A percentile compares a stretch with the other conserved stretches of the same genome.
Conservation (phyloP, 2,329 filamentous ascomycete genomes). For the Magnaporthiopsis poae region DNA sequence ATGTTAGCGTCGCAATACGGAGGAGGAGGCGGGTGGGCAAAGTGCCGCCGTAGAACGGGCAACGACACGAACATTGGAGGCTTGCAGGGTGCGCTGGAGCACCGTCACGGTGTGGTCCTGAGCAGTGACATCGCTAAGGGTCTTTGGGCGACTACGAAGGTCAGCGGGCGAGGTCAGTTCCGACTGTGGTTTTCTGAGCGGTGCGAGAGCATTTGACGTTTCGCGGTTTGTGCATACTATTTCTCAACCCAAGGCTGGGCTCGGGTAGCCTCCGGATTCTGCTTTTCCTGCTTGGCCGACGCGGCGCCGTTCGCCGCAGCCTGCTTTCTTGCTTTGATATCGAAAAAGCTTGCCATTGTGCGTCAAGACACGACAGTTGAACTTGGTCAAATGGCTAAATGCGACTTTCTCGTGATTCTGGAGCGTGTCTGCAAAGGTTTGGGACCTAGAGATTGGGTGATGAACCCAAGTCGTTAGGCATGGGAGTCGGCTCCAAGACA, state of each 20-base stretch:
- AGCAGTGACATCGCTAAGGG: slow-evolving; percentile 84
- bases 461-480: background rate
- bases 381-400: background rate
- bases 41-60: background rate
- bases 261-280: slow-evolving; percentile 51
- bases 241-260: slow-evolving; percentile 97
- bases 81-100: slow-evolving; percentile 83
- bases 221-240: slow-evolving; percentile 57
- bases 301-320: slow-evolving; percentile 54
- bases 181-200: background rate
- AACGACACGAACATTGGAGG: slow-evolving; percentile 60
- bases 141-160: slow-evolving; percentile 69
- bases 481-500: background rate
- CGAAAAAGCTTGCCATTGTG: slow-evolving; percentile 83
- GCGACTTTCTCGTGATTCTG: background rate
- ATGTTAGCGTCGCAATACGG: background rate
- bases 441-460: background rate
- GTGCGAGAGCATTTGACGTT: background rate
- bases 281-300: slow-evolving; percentile 56
- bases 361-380: background rate
- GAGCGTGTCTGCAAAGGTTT: background rate
- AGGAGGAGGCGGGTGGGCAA: background rate
- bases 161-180: slow-evolving; percentile 20
- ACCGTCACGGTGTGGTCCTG: slow-evolving; percentile 96
- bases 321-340: slow-evolving; percentile 80